These are phyloP conservation scores for Podila epigama DNA, from an alignment of 192 early-diverging fungal species.

Conservation along the genomic window DNA sequence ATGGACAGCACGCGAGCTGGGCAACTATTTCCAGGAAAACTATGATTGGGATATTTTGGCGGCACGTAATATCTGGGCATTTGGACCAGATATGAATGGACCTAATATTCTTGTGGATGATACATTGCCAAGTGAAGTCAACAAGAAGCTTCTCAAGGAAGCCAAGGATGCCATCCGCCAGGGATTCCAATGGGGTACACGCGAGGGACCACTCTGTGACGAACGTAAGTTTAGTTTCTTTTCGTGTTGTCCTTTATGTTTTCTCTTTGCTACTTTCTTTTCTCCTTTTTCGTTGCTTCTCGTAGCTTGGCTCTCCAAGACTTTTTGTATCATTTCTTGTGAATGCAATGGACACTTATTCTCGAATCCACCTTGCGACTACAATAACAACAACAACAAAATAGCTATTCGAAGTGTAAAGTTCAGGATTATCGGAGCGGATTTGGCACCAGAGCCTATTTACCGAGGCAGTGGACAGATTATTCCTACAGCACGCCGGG, in stretches of 20 bases:
- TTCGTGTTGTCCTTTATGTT: not conserved
- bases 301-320: no score
- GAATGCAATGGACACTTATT: no score
- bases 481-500: slow-evolving; percentile 95
- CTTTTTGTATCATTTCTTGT: no score
- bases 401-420: slow-evolving; percentile 93
- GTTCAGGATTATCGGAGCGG: slow-evolving; percentile 90
- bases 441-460: slow-evolving; percentile 85
- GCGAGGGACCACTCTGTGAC: slow-evolving; percentile 96
- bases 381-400: not conserved
- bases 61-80: slow-evolving; percentile 95
- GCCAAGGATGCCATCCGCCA: slow-evolving; percentile 89
- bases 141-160: slow-evolving; percentile 80
- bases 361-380: no score
- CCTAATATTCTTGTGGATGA: slow-evolving; percentile 96
- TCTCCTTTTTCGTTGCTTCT: not conserved
- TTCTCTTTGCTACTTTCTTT: not conserved
- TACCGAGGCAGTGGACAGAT: slow-evolving; percentile 96
- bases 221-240: slow-evolving; percentile 76
- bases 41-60: slow-evolving; percentile 97
- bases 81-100: slow-evolving; percentile 92
- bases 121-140: slow-evolving; percentile 91
- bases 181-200: slow-evolving; percentile 98
- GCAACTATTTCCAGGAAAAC: slow-evolving; percentile 81
- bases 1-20: slow-evolving; percentile 79